Evolutionary conservation across 192 early-diverging fungal species (phyloP).

Genomic region (Tieghemiomyces parasiticus): DNA sequence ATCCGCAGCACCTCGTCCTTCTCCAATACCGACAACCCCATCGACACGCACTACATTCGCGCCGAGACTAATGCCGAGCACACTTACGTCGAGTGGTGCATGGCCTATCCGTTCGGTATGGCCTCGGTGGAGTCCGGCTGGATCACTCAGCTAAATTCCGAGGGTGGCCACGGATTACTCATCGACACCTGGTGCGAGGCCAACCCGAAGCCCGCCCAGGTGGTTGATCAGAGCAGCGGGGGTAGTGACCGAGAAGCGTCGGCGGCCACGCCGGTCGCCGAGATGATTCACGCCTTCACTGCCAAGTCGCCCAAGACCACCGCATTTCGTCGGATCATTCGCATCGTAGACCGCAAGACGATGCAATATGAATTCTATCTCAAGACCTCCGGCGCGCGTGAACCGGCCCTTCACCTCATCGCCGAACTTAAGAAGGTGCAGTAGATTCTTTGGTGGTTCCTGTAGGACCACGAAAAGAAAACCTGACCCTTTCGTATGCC

Average conservation of each 20-base stretch:
- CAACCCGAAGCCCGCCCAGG: neutral
- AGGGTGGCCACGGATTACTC: neutral
- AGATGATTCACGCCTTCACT: neutral
- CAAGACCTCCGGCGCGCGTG: neutral
- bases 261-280: neutral
- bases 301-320: neutral
- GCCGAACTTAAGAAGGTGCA: neutral
- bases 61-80: slow-evolving; percentile 1
- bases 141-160: slow-evolving; percentile 1
- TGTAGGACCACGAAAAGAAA: too few relatives aligned
- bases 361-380: slow-evolving; percentile 10
- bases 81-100: slow-evolving; percentile 1
- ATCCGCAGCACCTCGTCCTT: neutral
- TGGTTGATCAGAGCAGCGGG: too few relatives aligned
- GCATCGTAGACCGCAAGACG: neutral
- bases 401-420: neutral
- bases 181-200: slow-evolving; percentile 1
- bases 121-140: slow-evolving; percentile 5
- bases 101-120: slow-evolving; percentile 12
- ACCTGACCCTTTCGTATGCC: too few relatives aligned
- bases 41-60: slow-evolving; percentile 10
- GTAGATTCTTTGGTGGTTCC: too few relatives aligned
- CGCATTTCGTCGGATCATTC: slow-evolving; percentile 8
- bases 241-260: neutral
- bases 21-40: slow-evolving; percentile 1